These are phyloP conservation scores for Hypoxylon crocopeplum DNA, from an alignment of 495 filamentous ascomycete genomes.

Conservation along the genomic window DNA sequence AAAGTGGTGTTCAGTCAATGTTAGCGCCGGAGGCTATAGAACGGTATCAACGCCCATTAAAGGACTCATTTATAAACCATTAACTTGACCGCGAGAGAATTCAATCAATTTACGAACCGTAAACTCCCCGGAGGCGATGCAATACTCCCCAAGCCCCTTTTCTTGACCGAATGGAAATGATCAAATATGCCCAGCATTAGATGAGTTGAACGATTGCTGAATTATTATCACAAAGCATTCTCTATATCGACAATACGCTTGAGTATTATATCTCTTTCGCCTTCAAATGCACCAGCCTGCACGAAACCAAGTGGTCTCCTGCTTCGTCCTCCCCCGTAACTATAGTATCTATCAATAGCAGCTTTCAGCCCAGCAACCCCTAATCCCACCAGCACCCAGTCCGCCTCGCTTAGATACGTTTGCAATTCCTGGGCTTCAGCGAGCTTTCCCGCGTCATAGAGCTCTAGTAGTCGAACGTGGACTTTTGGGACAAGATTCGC, in stretches of 20 bases:
- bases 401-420: conserved; percentile 31
- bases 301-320: conserved; percentile 55
- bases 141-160: too few species aligned
- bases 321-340: conserved; percentile 66
- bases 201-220: too few species aligned
- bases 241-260: conserved; percentile 3
- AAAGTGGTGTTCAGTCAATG: background rate
- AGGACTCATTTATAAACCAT: too few species aligned
- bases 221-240: background rate
- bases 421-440: conserved; percentile 59
- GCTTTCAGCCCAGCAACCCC: conserved; percentile 74
- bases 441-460: conserved; percentile 50
- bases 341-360: conserved; percentile 70
- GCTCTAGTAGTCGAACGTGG: conserved; percentile 50
- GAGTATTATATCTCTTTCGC: background rate
- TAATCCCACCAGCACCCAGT: conserved; percentile 36
- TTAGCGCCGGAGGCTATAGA: too few species aligned
- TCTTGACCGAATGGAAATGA: too few species aligned
- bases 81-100: too few species aligned
- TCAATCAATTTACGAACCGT: too few species aligned
- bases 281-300: conserved; percentile 1
- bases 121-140: too few species aligned
- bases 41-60: too few species aligned
- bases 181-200: too few species aligned
- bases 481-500: conserved; percentile 61